phyloP scores from a whole-genome alignment of 2,329 filamentous ascomycete species.

The Colletotrichum lindemuthianum region DNA sequence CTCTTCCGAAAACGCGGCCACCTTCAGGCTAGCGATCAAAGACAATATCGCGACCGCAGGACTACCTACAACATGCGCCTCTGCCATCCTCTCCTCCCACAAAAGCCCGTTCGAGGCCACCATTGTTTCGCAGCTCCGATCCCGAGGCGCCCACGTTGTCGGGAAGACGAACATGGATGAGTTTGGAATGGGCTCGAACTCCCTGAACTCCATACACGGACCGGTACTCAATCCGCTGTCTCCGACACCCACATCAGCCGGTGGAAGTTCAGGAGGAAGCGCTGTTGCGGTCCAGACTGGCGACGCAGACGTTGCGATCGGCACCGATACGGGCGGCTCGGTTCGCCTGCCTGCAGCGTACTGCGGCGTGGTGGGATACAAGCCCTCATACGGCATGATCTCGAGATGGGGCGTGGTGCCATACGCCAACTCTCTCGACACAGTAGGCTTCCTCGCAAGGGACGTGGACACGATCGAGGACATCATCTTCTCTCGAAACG shows the following conservation, averaged over 20 bases:
- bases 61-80: slow-evolving; percentile 85
- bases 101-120: slow-evolving; percentile 84
- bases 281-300: slow-evolving; percentile 81
- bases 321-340: slow-evolving; percentile 93
- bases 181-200: slow-evolving; percentile 95
- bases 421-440: slow-evolving; percentile 93
- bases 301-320: slow-evolving; percentile 72
- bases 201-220: slow-evolving; percentile 74
- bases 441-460: slow-evolving; percentile 79
- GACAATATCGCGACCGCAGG: slow-evolving; percentile 78
- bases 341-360: slow-evolving; percentile 90
- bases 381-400: slow-evolving; percentile 89
- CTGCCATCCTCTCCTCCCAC: slow-evolving; percentile 76
- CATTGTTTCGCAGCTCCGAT: slow-evolving; percentile 74
- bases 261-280: slow-evolving; percentile 93
- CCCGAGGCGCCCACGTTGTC: slow-evolving; percentile 69
- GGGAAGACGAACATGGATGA: slow-evolving; percentile 96
- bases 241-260: slow-evolving; percentile 68
- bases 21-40: slow-evolving; percentile 71
- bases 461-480: slow-evolving; percentile 61
- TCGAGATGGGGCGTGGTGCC: slow-evolving; percentile 88
- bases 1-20: background rate
- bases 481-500: slow-evolving; percentile 59
- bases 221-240: slow-evolving; percentile 65
- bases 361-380: slow-evolving; percentile 84